Evolutionary conservation across 345 rosid genomes (phyloP), one percentile per base, ranked within the genome.

Genomic region (Populus tremula): DNA sequence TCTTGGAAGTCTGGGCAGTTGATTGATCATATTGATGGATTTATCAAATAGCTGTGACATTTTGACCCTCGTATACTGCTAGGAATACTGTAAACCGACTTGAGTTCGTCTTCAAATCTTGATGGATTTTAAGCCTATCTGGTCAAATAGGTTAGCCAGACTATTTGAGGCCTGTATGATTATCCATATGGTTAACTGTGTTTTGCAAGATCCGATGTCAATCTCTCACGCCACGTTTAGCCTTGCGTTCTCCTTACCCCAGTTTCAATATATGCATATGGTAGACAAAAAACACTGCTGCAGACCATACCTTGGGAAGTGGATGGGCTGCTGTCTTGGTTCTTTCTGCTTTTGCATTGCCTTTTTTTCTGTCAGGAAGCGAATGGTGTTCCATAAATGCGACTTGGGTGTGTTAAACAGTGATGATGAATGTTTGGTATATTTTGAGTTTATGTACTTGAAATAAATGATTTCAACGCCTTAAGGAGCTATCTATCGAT

Each of bases 401-500:
- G 10, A 73, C 38, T 47, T 80, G 61, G 71, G 47, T 70, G 50
- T 82, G 33, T 72, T 38, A 10, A 68, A 71, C 62, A 73, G 18
- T 73, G 56, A 76, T 36, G 39, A 23, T 75, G 49, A 59, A 73
- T 53, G 66, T 85, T 62, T 23, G 78, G 67, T 65, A 31, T 68
- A 73, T 70, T 69, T 70, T 41, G 73, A 73, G 78, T 73, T 45
- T 65, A 62, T 63, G 65, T 54, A 41, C 38, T 71, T 79, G 38
- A 20, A 63, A 75, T 72, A 79, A 77, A 78, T 69, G 67, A 74
- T 74, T 75, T 77, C 12, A n/a, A 53, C 74, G 27, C 54, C 85
- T 71, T 80, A 36, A 70, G 27, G 64, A 25, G 80, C 75, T 69
- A 47, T 83, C 76, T 78, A 16, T 68, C 77, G 72, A 77, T 70